Conservation (phyloP, 139 green algal genomes). For the Dunaliella primolecta region DNA sequence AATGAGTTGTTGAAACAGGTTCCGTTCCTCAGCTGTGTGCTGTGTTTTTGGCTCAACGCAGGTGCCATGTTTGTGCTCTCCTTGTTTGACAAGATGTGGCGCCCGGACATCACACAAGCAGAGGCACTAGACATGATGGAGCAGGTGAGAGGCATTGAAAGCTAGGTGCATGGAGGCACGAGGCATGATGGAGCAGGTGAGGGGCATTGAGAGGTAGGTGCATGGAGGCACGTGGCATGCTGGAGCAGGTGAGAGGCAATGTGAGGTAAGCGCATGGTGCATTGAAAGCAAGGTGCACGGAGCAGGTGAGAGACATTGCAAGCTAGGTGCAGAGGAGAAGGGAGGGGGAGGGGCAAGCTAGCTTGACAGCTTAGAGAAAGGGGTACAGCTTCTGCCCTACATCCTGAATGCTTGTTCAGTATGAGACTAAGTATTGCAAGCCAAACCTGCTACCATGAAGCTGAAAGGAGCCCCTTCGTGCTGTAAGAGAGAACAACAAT, state of each 20-base stretch:
- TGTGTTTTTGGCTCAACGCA: too few relatives aligned
- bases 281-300: constrained; percentile 79
- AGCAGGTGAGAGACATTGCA: constrained; percentile 65
- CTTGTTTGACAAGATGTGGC: constrained; percentile 95
- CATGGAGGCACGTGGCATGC: constrained; percentile 83
- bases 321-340: not conserved
- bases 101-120: constrained; percentile 76
- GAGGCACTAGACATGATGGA: constrained; percentile 91
- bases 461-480: too few relatives aligned
- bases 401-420: too few relatives aligned
- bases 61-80: constrained; percentile 91
- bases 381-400: too few relatives aligned
- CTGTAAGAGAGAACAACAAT: too few relatives aligned
- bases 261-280: constrained; percentile 16
- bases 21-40: too few relatives aligned
- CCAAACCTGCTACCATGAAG: too few relatives aligned
- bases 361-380: too few relatives aligned
- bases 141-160: constrained; percentile 60
- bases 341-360: constrained; percentile 18
- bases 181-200: constrained; percentile 89
- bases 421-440: too few relatives aligned
- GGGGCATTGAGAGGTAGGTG: not conserved
- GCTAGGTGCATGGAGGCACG: constrained; percentile 65
- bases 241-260: constrained; percentile 77
- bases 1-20: too few relatives aligned